Evolutionary conservation across 495 filamentous ascomycete species (phyloP).

Genomic region (Penicillium lagena): DNA sequence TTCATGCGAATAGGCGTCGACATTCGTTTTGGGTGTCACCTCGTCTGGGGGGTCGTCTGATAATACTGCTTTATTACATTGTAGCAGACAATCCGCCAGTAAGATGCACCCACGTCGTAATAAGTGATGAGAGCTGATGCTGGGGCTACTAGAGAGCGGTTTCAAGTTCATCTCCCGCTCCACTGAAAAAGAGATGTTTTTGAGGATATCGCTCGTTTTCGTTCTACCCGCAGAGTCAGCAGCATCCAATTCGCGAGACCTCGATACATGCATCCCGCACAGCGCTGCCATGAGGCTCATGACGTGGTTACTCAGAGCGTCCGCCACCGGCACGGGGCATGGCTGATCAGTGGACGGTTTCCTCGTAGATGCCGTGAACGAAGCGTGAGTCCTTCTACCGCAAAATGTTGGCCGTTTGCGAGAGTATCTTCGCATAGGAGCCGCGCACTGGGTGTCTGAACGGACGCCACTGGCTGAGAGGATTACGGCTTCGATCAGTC

Average conservation of each 20-base stretch:
- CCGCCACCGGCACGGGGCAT: constrained; percentile 36
- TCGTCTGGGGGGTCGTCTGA: background rate
- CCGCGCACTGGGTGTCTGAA: background rate
- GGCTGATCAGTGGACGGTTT: constrained; percentile 1
- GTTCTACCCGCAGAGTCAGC: constrained; percentile 8
- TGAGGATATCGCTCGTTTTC: constrained; percentile 23
- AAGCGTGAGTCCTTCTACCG: constrained; percentile 11
- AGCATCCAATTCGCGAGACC: constrained; percentile 18
- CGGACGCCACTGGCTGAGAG: constrained; percentile 22
- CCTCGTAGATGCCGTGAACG: constrained; percentile 1
- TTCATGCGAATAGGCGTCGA: constrained; percentile 10
- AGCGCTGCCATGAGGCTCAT: constrained; percentile 35
- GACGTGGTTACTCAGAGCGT: constrained; percentile 37
- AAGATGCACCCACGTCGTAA: constrained; percentile 34
- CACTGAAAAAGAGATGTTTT: constrained; percentile 17
- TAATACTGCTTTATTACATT: constrained; percentile 21
- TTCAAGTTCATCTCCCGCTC: constrained; percentile 18
- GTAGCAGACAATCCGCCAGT: constrained; percentile 27
- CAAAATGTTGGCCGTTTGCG: background rate
- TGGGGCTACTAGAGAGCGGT: background rate
- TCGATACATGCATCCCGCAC: constrained; percentile 38
- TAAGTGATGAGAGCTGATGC: constrained; percentile 15
- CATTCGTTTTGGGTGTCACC: constrained; percentile 2
- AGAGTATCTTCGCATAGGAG: background rate
- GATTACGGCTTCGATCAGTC: constrained; percentile 34